A percentile compares a stretch with the other conserved stretches of the same genome.
phyloP scores from a whole-genome alignment of 805 yeast genomes.

The Zygoascus biomembranicola region DNA sequence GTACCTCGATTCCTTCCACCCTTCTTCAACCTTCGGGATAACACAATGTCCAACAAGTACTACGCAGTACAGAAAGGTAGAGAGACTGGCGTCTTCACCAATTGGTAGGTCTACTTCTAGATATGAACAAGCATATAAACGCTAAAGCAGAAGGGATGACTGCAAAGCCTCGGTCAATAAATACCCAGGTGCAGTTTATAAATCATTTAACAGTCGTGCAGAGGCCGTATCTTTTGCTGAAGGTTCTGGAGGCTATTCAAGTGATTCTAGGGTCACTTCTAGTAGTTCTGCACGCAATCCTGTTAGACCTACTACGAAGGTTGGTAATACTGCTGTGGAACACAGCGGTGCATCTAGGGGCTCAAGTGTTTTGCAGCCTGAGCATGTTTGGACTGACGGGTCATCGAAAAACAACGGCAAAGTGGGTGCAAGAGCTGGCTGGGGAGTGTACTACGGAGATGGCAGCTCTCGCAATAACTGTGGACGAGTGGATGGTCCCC shows the following conservation, averaged over 20 bases:
- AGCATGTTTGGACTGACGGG: constrained; percentile 64
- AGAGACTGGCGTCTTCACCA: constrained; percentile 44
- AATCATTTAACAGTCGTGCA: constrained; percentile 39
- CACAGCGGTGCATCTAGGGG: no score
- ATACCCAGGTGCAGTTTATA: constrained; percentile 46
- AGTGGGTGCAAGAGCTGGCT: constrained; percentile 45
- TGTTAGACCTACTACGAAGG: no score
- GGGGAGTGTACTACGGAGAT: constrained; percentile 65
- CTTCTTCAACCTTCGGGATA: no score
- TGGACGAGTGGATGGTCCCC: constrained; percentile 40
- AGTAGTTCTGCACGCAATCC: not conserved
- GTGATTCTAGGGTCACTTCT: not conserved
- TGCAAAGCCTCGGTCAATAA: constrained; percentile 40
- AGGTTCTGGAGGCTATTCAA: not conserved
- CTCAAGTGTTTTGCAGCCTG: no score
- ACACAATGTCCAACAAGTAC: constrained; percentile 16
- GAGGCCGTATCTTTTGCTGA: constrained; percentile 44
- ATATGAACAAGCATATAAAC: no score
- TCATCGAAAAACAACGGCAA: constrained; percentile 58
- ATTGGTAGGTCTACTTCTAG: constrained; percentile 37
- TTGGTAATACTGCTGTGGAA: no score
- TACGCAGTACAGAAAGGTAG: constrained; percentile 55
- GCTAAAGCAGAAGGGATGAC: not conserved
- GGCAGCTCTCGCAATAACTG: constrained; percentile 47
- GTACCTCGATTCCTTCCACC: no score